These are phyloP conservation scores for Globisporangium apiculatum DNA, from an alignment of 352 stramenopile genomes.

Conservation along the genomic window DNA sequence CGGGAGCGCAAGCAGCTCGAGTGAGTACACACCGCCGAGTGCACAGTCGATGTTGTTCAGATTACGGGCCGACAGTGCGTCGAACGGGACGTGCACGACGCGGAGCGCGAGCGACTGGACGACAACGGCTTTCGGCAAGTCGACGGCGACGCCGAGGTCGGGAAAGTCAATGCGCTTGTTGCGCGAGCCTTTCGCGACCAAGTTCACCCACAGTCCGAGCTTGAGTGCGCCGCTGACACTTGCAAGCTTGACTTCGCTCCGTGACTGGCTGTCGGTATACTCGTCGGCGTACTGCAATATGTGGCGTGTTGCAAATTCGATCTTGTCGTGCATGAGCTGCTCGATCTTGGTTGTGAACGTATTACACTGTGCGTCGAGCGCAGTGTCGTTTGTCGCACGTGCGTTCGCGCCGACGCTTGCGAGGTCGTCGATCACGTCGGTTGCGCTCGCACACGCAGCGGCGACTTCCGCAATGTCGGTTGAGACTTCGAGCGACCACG, in stretches of 20 bases:
- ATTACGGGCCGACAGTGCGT: constrained; percentile 26
- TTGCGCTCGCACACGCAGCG: constrained; percentile 41
- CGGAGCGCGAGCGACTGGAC: constrained; percentile 70
- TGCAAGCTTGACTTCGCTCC: constrained; percentile 63
- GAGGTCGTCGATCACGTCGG: constrained; percentile 55
- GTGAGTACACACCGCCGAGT: constrained; percentile 51
- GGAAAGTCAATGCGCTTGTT: constrained; percentile 75
- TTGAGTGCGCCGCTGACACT: constrained; percentile 39
- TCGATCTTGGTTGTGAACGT: constrained; percentile 47
- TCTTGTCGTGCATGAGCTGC: constrained; percentile 49
- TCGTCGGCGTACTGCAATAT: constrained; percentile 72
- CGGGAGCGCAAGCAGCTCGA: constrained; percentile 66
- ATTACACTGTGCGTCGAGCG: constrained; percentile 28
- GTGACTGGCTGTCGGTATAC: constrained; percentile 46
- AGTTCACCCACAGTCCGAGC: constrained; percentile 66
- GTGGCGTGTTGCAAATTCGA: constrained; percentile 54
- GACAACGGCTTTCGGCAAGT: constrained; percentile 74
- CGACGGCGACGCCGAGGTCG: constrained; percentile 52
- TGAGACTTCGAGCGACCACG: constrained; percentile 55
- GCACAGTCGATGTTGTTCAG: constrained; percentile 32
- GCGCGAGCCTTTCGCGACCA: constrained; percentile 62
- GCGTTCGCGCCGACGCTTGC: constrained; percentile 47
- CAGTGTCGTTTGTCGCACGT: constrained; percentile 40
- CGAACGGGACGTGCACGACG: constrained; percentile 55
- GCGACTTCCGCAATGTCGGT: constrained; percentile 41